A percentile compares a stretch with the other conserved stretches of the same genome.
phyloP scores from a whole-genome alignment of 331 rosid species.

The Ulmus americana region DNA sequence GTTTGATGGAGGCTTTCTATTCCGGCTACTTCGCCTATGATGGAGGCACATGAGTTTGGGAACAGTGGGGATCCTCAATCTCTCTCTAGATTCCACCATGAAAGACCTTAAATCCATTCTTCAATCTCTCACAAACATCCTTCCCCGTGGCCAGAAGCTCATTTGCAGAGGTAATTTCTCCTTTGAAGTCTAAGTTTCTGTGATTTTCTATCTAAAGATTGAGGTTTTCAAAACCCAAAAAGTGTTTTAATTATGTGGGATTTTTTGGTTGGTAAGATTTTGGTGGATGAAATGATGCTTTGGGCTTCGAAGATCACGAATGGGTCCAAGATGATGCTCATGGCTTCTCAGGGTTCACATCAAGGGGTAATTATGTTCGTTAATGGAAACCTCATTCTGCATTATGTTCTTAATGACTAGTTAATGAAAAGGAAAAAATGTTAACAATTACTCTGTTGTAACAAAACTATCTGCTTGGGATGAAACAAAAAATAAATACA shows the following conservation, averaged over 20 bases:
- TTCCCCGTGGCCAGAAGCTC: too few relatives aligned
- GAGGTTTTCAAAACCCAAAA: neutral
- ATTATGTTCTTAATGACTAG: too few relatives aligned
- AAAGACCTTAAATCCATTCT: slow-evolving; percentile 75
- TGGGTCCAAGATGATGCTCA: too few relatives aligned
- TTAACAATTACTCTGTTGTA: too few relatives aligned
- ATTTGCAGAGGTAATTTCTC: slow-evolving; percentile 61
- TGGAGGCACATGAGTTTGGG: too few relatives aligned
- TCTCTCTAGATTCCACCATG: slow-evolving; percentile 59
- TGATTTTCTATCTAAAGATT: neutral
- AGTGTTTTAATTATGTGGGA: neutral
- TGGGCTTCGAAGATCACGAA: slow-evolving; percentile 46
- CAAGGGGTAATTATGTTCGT: slow-evolving; percentile 99
- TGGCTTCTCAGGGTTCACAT: slow-evolving; percentile 85
- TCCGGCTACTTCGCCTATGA: too few relatives aligned
- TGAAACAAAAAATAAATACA: too few relatives aligned
- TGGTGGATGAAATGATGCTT: slow-evolving; percentile 65
- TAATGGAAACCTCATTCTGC: too few relatives aligned
- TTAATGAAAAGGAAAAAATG: too few relatives aligned
- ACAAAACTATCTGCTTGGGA: too few relatives aligned
- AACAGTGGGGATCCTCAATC: slow-evolving; percentile 37
- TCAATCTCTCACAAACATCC: slow-evolving; percentile 68
- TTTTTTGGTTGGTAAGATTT: slow-evolving; percentile 57
- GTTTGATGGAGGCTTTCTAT: slow-evolving; percentile 71
- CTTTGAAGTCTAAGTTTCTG: neutral